Conservation (phyloP, 2,329 filamentous ascomycete species). For the Dothistroma pini region DNA sequence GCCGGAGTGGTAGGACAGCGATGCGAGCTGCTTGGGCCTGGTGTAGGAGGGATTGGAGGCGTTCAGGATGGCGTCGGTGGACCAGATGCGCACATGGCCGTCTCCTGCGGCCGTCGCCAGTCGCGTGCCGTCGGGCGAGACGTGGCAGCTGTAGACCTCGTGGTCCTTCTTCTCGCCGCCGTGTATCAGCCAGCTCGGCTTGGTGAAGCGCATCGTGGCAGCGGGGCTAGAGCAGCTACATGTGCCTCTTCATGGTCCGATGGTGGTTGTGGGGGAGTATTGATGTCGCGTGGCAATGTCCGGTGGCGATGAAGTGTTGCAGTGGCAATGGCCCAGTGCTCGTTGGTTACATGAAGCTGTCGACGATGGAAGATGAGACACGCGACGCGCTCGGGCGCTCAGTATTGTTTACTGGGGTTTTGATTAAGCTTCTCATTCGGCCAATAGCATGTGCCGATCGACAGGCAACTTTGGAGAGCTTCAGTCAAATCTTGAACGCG, state of each 20-base stretch:
- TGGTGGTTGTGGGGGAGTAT: neutral
- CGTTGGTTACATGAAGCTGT: neutral
- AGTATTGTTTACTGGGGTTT: too few species aligned
- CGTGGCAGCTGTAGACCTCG: constrained; percentile 96
- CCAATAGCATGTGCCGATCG: neutral
- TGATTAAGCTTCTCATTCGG: neutral
- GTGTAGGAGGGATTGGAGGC: constrained; percentile 67
- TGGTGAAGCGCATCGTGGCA: constrained; percentile 63
- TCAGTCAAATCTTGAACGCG: neutral
- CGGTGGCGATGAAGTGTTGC: too few species aligned
- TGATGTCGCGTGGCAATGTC: neutral
- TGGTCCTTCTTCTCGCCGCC: constrained; percentile 97
- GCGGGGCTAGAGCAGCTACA: constrained; percentile 6
- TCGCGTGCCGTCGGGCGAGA: constrained; percentile 88
- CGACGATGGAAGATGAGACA: too few species aligned
- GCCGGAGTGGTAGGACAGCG: constrained; percentile 97
- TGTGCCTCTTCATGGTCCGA: neutral
- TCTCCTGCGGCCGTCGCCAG: constrained; percentile 95
- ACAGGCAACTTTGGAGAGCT: neutral
- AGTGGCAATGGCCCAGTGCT: too few species aligned
- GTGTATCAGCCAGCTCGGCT: constrained; percentile 93
- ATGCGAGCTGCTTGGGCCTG: constrained; percentile 87
- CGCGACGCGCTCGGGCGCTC: neutral
- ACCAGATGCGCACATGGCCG: constrained; percentile 97
- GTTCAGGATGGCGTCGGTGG: constrained; percentile 86